Percentiles rank a stretch among this genome's conserved stretches.
These are phyloP conservation scores for Pseudogymnoascus sp. DNA, from an alignment of 2,329 filamentous ascomycete genomes.

Conservation along the genomic window DNA sequence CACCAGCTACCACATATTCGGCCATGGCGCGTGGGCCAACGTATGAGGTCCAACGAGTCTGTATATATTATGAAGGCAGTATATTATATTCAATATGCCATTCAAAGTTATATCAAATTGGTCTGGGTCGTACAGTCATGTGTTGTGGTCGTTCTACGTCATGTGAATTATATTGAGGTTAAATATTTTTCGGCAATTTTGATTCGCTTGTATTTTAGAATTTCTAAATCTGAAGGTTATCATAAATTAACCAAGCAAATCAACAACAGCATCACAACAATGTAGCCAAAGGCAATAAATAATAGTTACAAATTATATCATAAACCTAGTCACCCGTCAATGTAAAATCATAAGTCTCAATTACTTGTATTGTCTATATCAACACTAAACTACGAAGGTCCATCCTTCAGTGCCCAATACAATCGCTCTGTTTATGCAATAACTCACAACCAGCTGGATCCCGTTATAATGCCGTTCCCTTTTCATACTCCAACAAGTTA, in stretches of 20 bases:
- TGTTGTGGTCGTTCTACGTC: constrained; percentile 9
- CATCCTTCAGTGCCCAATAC: not conserved
- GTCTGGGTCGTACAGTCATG: not conserved
- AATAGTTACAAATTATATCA: not conserved
- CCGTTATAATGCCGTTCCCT: not conserved
- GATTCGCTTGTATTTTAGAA: not conserved
- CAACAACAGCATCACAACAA: not conserved
- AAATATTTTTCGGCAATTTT: constrained; percentile 9
- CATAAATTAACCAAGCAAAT: not conserved
- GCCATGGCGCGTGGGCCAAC: constrained; percentile 1
- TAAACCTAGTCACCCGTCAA: not conserved
- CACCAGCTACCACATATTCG: constrained; percentile 53
- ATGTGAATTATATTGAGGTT: constrained; percentile 8
- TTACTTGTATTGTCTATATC: constrained; percentile 7
- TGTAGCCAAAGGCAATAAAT: not conserved
- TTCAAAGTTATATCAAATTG: not conserved
- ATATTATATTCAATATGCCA: not conserved
- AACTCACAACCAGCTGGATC: not conserved
- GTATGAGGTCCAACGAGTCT: not conserved
- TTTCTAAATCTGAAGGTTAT: not conserved
- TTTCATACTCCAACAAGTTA: constrained; percentile 1
- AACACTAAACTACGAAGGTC: not conserved
- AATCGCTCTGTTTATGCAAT: not conserved
- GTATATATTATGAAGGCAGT: not conserved
- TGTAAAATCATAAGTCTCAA: not conserved